These are phyloP conservation scores for Neurospora sp. DNA, from an alignment of 495 filamentous ascomycete genomes.

Conservation along the genomic window DNA sequence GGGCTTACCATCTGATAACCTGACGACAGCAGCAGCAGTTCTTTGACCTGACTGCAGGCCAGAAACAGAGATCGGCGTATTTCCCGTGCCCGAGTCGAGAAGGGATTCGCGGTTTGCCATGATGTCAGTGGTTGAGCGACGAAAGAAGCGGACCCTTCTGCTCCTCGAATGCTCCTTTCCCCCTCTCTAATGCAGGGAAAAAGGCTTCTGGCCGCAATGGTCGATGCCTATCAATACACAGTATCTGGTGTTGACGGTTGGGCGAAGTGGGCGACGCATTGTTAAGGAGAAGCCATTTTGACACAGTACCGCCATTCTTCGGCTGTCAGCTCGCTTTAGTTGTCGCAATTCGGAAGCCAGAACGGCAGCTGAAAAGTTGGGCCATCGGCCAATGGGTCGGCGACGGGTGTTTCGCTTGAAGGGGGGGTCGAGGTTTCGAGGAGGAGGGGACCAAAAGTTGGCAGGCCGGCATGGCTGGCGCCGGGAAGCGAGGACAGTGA, in stretches of 20 bases:
- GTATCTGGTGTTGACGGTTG: neutral
- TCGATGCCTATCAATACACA: neutral
- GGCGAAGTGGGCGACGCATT: neutral
- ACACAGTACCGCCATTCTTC: neutral
- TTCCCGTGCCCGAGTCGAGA: slow-evolving; percentile 1
- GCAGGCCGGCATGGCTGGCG: slow-evolving; percentile 6
- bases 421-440: neutral
- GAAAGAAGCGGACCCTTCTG: neutral
- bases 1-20: neutral
- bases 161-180: neutral
- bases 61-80: slow-evolving; percentile 3
- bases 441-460: slow-evolving; percentile 8
- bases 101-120: slow-evolving; percentile 8
- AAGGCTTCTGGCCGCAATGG: neutral
- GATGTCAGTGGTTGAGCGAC: slow-evolving; percentile 22
- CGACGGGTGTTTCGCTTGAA: neutral
- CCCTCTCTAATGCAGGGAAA: slow-evolving; percentile 1
- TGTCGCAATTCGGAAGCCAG: neutral
- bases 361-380: neutral
- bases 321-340: neutral
- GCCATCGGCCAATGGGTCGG: neutral
- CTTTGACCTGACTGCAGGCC: neutral
- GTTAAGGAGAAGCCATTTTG: neutral
- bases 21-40: neutral
- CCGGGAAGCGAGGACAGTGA: neutral